phyloP scores from a whole-genome alignment of 305 asterid species.

The Fraxinus xanthoxyloides region DNA sequence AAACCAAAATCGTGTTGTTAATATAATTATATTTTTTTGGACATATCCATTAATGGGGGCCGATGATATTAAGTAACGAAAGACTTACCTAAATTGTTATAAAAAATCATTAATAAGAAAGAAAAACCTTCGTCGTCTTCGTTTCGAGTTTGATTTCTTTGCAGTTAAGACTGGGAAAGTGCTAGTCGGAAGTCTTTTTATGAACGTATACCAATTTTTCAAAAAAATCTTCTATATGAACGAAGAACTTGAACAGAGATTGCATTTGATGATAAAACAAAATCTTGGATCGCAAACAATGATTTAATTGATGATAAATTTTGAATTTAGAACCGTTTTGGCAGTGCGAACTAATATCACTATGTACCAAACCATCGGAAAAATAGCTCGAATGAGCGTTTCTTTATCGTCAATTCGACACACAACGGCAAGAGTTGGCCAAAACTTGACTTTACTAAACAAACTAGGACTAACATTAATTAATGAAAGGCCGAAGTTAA shows the following conservation, averaged over 20 bases:
- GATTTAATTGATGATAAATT: neutral
- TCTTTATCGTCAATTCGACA: neutral
- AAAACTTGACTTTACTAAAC: neutral
- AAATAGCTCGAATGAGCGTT: neutral
- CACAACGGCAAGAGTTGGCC: neutral
- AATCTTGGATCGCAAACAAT: neutral
- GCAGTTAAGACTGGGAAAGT: neutral
- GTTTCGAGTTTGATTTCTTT: neutral
- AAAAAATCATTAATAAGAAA: neutral
- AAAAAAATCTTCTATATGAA: neutral
- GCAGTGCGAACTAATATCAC: neutral
- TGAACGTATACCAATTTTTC: neutral
- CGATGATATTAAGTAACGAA: neutral
- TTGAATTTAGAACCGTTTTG: neutral
- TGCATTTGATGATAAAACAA: neutral
- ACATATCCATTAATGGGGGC: neutral
- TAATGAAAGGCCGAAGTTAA: neutral
- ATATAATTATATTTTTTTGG: neutral
- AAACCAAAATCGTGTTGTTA: neutral
- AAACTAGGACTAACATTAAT: neutral
- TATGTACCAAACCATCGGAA: neutral
- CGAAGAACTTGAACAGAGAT: no score
- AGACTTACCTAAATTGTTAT: neutral
- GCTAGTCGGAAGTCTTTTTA: neutral
- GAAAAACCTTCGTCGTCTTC: neutral